phyloP scores from a whole-genome alignment of 2,329 filamentous ascomycete species.

The Teratosphaeriaceae sp. region DNA sequence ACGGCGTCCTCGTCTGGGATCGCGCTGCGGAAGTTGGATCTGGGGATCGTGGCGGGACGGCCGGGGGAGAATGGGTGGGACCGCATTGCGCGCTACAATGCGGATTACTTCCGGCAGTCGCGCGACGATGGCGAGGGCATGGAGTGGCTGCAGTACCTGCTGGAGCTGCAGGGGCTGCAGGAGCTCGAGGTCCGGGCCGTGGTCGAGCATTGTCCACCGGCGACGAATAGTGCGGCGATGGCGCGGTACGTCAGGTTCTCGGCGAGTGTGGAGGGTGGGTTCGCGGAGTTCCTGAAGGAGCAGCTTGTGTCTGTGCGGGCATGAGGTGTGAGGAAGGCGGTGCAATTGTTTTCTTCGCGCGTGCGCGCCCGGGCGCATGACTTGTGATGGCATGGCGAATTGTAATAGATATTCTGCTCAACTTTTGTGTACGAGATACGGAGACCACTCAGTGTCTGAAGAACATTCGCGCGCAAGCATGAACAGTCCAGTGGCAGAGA shows the following conservation, averaged over 20 bases:
- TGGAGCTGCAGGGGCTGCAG: conserved; percentile 43
- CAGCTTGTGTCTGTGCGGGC: conserved; percentile 8
- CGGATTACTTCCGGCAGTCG: conserved; percentile 42
- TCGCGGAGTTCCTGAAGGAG: conserved; percentile 47
- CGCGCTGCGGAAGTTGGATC: conserved; percentile 33
- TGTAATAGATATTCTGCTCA: too few species aligned
- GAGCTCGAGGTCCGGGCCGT: conserved; percentile 48
- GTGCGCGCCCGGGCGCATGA: too few species aligned
- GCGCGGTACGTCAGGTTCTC: conserved; percentile 55
- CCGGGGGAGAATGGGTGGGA: conserved; percentile 44
- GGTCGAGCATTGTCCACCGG: conserved; percentile 48
- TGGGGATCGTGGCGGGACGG: conserved; percentile 51
- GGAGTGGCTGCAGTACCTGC: conserved; percentile 53
- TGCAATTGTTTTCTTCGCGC: too few species aligned
- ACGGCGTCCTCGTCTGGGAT: conserved; percentile 22
- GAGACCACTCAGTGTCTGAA: too few species aligned
- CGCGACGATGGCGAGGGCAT: conserved; percentile 43
- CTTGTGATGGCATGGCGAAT: too few species aligned
- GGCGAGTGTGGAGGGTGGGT: conserved; percentile 50
- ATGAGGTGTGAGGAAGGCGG: background rate
- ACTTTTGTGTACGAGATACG: too few species aligned
- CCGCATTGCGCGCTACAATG: conserved; percentile 39
- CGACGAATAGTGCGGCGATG: conserved; percentile 47
- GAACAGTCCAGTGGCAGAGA: too few species aligned
- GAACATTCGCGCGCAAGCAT: too few species aligned